A percentile compares a stretch with the other conserved stretches of the same genome.
phyloP scores from a whole-genome alignment of 371 early-diverging fungal species.

The Actinomortierella ambigua region DNA sequence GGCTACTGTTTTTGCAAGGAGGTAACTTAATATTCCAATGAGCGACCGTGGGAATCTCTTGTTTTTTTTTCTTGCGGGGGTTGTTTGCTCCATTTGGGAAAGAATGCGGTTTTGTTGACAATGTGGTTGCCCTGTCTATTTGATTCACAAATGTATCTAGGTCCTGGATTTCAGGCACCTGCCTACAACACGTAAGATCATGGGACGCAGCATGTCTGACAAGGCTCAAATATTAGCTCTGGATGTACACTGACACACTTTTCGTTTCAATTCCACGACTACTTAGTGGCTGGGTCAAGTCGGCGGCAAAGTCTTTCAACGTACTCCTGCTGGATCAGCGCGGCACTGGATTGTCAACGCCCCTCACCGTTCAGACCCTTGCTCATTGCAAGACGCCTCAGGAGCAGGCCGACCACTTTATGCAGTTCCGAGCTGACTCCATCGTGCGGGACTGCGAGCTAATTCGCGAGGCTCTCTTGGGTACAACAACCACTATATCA shows the following conservation, averaged over 20 bases:
- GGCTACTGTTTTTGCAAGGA: slow-evolving; percentile 44
- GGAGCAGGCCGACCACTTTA: slow-evolving; percentile 65
- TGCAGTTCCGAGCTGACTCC: slow-evolving; percentile 74
- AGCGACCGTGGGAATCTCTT: no score
- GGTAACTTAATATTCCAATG: slow-evolving; percentile 3
- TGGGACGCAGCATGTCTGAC: background rate
- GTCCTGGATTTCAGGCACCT: slow-evolving; percentile 46
- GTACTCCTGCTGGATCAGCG: slow-evolving; percentile 76
- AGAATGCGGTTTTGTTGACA: no score
- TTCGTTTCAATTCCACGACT: background rate
- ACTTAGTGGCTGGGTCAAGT: slow-evolving; percentile 66
- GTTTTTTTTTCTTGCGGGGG: no score
- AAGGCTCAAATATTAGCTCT: background rate
- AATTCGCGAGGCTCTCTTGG: slow-evolving; percentile 63
- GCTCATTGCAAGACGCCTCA: slow-evolving; percentile 51
- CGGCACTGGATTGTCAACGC: slow-evolving; percentile 73
- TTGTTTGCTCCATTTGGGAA: no score
- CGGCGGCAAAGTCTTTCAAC: slow-evolving; percentile 67
- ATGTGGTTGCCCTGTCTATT: no score
- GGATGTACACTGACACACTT: background rate
- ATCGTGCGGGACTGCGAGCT: slow-evolving; percentile 75
- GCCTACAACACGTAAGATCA: slow-evolving; percentile 35
- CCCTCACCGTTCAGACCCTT: slow-evolving; percentile 62
- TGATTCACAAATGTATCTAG: no score
- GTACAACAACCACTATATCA: slow-evolving; percentile 7